Evolutionary conservation across 2,329 filamentous ascomycete genomes (phyloP), one percentile per base, ranked within the genome.

Genomic region (Fusarium keratoplasticum): DNA sequence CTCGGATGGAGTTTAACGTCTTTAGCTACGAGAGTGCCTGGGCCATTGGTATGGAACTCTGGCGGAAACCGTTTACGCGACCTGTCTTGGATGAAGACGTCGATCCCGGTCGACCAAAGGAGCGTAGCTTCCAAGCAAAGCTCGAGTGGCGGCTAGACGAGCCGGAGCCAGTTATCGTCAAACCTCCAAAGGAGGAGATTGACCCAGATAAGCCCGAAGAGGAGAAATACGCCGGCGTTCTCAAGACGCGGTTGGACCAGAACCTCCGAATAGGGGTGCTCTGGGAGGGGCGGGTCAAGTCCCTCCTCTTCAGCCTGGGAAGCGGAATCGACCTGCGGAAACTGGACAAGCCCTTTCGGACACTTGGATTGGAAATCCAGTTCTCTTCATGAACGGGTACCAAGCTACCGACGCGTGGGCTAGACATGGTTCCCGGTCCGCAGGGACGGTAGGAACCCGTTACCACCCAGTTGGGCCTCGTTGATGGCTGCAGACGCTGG

Each of bases 21-120:
- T 98, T 98, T 84, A 98, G 95, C 81, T 99, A 98, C 85, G 96
- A 99, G 85, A 98, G 95, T 80, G 94, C 96, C 67, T 93, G 98
- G 87, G 92, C 95, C 29, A 89, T 98, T 27, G 96, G 96, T 16
- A 94, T 95, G 85, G 96, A 99, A 84, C 86, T 98, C 50, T 99
- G 96, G 96, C 91, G 94, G 79, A 92, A 90, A 77, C 86, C 86
- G 22, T 81, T 84, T 18, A 66, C 76, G 70, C 83, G 85, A 20
- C 83, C 47, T 80, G 82, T 77, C 27, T 76, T 84, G 7, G 83
- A 83, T 7, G 80, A 80, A 2, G 82, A 82, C 35, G n/a, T 47
- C 4, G 60, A 40, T 61, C 68, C 42, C 5, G 62, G 40, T 25
- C 70, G 70, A 60, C 66, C 68, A 25, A 77, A 73, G 61, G 84